Base-by-base conservation (phyloP, 352 stramenopile genomes). In the Phytopythium helicoides region DNA sequence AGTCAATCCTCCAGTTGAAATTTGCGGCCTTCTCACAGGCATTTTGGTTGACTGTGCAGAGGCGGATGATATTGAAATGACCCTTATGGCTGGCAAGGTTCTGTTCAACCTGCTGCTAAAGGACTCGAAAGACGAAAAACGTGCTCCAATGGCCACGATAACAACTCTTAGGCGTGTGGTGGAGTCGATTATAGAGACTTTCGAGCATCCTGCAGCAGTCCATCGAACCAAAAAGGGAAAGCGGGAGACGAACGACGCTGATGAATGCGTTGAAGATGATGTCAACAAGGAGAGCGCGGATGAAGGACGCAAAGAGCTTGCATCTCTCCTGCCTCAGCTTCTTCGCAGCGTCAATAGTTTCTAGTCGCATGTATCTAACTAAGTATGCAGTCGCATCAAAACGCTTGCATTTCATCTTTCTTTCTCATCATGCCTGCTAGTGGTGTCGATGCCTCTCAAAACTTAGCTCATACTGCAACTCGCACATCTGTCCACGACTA, bases 81-180 rank as follows among this genome's bases (percentile, higher is more conserved):
- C 75, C 35, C 73, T 79, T 4, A 80, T 96, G n/a, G 71, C 78
- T 1, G 83, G 76, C 50, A 94, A 96, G 59, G 75, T 78, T 19
- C 67, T 96, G 2, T 92, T 86, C 64, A 96, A 96, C 47, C 46
- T 96, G n/a, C 53, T 92, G 19, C 36, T 89, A 4, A 41, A 52
- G 6, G 71, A 60, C 31, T 11, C 4, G 52, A 65, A 10, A 38
- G 11, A 11, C 11, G 16, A 37, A 0, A 23, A 22, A 22, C 9
- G 36, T 7, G 16, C 51, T 61, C 38, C 50, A 16, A 16, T 22
- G 10, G 25, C 35, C 2, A 36, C 34, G 14, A 31, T 54, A 10
- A 48, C 21, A 6, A 57, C 33, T 2, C 54, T 87, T 6, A 56
- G 57, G 26, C 52, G 54, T 1, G 58, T 65, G 6, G 60, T 83